Percentiles rank a stretch among this genome's conserved stretches.
These are phyloP conservation scores for Venturia nashicola DNA, from an alignment of 2,329 filamentous ascomycete species.

Conservation along the genomic window DNA sequence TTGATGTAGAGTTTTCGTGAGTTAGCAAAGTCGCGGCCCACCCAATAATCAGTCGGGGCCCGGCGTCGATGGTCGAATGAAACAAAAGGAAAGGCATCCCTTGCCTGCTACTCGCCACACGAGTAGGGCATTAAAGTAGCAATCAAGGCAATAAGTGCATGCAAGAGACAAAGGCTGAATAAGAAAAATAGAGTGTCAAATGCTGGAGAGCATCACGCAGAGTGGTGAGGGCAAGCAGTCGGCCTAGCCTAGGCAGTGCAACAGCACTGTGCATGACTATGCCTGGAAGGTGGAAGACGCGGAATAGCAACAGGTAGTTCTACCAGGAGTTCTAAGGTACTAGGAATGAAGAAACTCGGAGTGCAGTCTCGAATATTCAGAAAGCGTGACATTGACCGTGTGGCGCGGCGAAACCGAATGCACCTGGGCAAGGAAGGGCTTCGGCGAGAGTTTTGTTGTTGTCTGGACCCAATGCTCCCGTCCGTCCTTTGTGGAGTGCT, in stretches of 20 bases:
- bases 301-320: not conserved
- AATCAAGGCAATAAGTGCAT: conserved; percentile 1
- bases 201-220: not conserved
- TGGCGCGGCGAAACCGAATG: not conserved
- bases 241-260: not conserved
- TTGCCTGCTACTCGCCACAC: not conserved
- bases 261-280: not conserved
- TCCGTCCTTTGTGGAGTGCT: not conserved
- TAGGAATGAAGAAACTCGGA: not conserved
- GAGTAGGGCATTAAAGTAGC: not conserved
- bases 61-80: not conserved
- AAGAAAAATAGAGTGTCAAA: not conserved
- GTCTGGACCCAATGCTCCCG: not conserved
- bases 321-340: too few species aligned
- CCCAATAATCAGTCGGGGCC: not conserved
- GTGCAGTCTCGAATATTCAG: not conserved
- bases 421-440: not conserved
- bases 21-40: too few species aligned
- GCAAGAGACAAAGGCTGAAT: not conserved
- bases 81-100: not conserved
- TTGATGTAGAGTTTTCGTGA: not conserved
- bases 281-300: not conserved
- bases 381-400: not conserved
- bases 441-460: not conserved
- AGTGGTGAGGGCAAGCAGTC: not conserved